Evolutionary conservation across 441 rosid genomes (phyloP).

Genomic region (Eruca vesicaria): DNA sequence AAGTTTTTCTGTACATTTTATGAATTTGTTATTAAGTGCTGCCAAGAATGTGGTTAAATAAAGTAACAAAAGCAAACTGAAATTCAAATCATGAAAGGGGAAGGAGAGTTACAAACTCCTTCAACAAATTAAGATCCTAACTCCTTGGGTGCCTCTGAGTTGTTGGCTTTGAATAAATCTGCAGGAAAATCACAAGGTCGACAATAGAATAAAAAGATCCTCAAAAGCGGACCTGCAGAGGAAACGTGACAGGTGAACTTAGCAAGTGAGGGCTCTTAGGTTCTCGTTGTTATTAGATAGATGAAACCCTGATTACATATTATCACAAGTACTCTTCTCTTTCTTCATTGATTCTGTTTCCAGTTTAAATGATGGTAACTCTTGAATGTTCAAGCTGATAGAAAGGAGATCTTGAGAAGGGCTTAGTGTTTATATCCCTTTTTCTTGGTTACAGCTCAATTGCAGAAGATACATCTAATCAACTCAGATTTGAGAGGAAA

Average conservation of each 20-base stretch:
- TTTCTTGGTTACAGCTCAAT: constrained; percentile 39
- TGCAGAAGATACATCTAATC: constrained; percentile 39
- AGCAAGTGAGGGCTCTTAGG: constrained; percentile 88
- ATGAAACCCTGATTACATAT: constrained; percentile 22
- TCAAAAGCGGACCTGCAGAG: constrained; percentile 41
- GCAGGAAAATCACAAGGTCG: constrained; percentile 63
- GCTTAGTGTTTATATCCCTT: constrained; percentile 18
- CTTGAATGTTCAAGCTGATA: background rate
- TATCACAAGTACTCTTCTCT: background rate
- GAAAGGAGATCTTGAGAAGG: constrained; percentile 13
- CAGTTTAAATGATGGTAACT: background rate
- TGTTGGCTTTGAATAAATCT: constrained; percentile 33
- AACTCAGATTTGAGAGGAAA: constrained; percentile 39
- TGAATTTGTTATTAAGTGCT: constrained; percentile 17
- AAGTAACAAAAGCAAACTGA: background rate
- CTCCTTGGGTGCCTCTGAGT: constrained; percentile 7
- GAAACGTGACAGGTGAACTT: constrained; percentile 90
- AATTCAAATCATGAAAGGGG: background rate
- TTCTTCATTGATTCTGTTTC: constrained; percentile 1
- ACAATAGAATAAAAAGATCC: constrained; percentile 35
- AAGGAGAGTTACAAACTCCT: constrained; percentile 1
- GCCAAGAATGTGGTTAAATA: constrained; percentile 15
- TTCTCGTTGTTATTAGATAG: constrained; percentile 40
- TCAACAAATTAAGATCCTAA: constrained; percentile 3
- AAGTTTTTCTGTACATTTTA: constrained; percentile 15